Evolutionary conservation across 306 rosid species (phyloP).

Genomic region (Cajanus cajan): DNA sequence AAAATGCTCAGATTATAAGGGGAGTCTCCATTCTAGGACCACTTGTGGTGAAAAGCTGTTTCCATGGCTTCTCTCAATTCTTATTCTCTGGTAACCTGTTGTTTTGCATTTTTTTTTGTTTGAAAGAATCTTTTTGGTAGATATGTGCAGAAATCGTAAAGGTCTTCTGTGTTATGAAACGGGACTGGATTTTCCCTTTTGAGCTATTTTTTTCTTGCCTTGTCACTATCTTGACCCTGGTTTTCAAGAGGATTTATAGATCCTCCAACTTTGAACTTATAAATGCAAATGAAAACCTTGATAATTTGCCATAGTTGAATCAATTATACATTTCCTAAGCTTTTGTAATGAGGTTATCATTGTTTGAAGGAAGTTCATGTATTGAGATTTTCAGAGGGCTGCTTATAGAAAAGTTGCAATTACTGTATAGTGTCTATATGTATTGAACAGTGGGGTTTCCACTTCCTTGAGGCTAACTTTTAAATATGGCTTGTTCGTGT

Average conservation of each 20-base stretch:
- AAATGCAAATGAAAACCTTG: background rate
- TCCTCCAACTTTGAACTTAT: background rate
- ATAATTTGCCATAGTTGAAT: background rate
- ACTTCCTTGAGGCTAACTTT: background rate
- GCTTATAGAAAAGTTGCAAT: background rate
- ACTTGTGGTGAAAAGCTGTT: background rate
- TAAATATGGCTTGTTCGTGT: background rate
- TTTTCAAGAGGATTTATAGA: background rate
- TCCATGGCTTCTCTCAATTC: background rate
- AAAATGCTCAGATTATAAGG: background rate
- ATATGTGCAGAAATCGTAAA: background rate
- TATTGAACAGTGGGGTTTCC: background rate
- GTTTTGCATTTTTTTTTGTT: background rate
- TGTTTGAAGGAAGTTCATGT: background rate
- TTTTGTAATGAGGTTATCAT: background rate
- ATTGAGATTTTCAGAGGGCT: background rate
- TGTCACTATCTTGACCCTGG: background rate
- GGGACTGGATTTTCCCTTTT: background rate
- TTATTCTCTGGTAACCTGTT: background rate
- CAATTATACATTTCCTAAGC: background rate
- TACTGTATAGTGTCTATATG: background rate
- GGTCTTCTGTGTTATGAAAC: background rate
- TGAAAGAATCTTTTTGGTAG: background rate
- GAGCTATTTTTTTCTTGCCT: background rate
- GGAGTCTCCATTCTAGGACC: background rate